Evolutionary conservation across 1,284 basidiomycete species (phyloP).

Genomic region (Sutorius eximius): DNA sequence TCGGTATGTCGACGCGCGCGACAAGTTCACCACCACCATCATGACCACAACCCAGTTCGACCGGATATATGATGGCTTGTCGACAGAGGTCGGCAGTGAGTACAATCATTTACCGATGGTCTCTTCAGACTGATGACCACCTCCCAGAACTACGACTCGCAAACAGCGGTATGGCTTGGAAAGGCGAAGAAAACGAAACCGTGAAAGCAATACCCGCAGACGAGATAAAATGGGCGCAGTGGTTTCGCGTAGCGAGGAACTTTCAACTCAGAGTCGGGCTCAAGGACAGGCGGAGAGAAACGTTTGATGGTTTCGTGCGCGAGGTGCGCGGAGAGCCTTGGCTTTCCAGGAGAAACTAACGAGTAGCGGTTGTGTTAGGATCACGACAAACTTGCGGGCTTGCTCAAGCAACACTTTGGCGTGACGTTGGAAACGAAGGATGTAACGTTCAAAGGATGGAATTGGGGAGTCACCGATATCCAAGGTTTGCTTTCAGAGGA

Average conservation of each 20-base stretch:
- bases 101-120: slow-evolving; percentile 12
- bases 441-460: slow-evolving; percentile 93
- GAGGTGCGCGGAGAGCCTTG: slow-evolving; percentile 56
- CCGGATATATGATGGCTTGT: slow-evolving; percentile 75
- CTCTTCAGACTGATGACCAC: slow-evolving; percentile 3
- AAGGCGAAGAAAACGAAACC: slow-evolving; percentile 64
- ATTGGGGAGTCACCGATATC: slow-evolving; percentile 96
- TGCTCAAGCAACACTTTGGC: slow-evolving; percentile 87
- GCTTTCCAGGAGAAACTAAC: slow-evolving; percentile 3
- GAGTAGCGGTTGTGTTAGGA: slow-evolving; percentile 51
- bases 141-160: slow-evolving; percentile 84
- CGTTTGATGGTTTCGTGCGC: slow-evolving; percentile 93
- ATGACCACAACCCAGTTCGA: slow-evolving; percentile 79
- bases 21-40: slow-evolving; percentile 9
- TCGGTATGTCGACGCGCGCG: slow-evolving; percentile 11
- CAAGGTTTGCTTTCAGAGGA: slow-evolving; percentile 59
- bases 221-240: slow-evolving; percentile 87
- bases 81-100: slow-evolving; percentile 79
- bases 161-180: slow-evolving; percentile 90
- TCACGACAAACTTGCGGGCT: slow-evolving; percentile 71
- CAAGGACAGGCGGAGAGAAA: slow-evolving; percentile 74
- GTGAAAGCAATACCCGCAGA: slow-evolving; percentile 66
- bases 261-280: slow-evolving; percentile 87
- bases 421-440: slow-evolving; percentile 87
- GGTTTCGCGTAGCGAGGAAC: slow-evolving; percentile 89